Conservation (phyloP, 1,284 basidiomycete genomes). For the Exobasidium cylindrosporum region DNA sequence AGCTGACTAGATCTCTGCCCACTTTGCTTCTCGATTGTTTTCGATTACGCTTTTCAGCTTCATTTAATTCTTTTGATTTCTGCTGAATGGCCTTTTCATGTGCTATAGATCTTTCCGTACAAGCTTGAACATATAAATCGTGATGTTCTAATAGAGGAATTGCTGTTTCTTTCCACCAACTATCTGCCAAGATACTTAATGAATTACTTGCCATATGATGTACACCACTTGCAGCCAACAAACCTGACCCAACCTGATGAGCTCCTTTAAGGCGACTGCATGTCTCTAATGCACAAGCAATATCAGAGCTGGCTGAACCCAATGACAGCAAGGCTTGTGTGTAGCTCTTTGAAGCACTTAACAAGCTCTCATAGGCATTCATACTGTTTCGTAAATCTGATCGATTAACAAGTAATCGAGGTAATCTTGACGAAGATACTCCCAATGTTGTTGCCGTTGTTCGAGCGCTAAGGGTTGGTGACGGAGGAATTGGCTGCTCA, state of each 20-base stretch:
- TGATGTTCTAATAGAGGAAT: conserved; percentile 70
- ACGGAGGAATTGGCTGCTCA: conserved; percentile 8
- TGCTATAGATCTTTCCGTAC: conserved; percentile 1
- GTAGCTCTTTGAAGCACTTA: conserved; percentile 76
- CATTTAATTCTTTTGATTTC: not conserved
- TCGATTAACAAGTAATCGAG: conserved; percentile 66
- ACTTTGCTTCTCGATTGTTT: conserved; percentile 10
- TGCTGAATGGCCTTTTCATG: conserved; percentile 6
- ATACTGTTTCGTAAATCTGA: conserved; percentile 73
- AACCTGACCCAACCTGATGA: conserved; percentile 34
- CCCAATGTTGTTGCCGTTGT: conserved; percentile 12
- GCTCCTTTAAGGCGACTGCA: conserved; percentile 52
- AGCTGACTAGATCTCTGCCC: conserved; percentile 38
- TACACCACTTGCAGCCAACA: conserved; percentile 38
- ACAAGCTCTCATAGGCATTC: conserved; percentile 77
- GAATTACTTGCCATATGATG: conserved; percentile 60
- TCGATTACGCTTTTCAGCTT: conserved; percentile 8
- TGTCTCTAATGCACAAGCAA: conserved; percentile 66
- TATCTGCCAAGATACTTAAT: conserved; percentile 81
- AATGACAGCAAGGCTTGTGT: conserved; percentile 77
- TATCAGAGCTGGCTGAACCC: conserved; percentile 77
- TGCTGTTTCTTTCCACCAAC: conserved; percentile 83
- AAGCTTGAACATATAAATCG: conserved; percentile 6
- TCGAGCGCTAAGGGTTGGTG: conserved; percentile 11
- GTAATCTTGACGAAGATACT: not conserved